Base-by-base conservation (phyloP, 805 yeast genomes). In the Metschnikowia lunata region DNA sequence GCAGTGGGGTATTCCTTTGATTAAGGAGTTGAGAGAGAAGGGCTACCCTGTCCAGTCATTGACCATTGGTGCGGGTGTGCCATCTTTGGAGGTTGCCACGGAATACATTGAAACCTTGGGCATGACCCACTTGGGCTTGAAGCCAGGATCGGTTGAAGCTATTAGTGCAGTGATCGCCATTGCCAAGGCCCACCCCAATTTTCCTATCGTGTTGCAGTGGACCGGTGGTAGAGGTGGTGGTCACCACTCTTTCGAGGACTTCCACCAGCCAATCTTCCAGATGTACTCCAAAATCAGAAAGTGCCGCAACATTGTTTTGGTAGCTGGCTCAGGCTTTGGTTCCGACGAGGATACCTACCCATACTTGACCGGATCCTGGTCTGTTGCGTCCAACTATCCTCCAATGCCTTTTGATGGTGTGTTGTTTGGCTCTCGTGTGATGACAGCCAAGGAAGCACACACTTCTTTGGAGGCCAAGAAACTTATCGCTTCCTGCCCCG, bases 221-320 rank as follows among this genome's bases (percentile, higher is more conserved):
- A 93, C 99, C 48, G 99, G 98, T 79, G 99, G 99, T 69, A 90
- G 99, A 79, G 99, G 97, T 74, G 99, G 99, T 79, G 99, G 99
- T 63, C 99, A 93, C 68, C 99, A 93, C 70, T 91, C 98, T 40
- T 93, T 82, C 62, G 99, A 93, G 77, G 99, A 93, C 73, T 89
- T 91, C 93, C 99, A 93, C 69, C 91, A 90, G 63, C 98, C 99
- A 56, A 79, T 93, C 55, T 73, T 93, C 62, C 96, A 88, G 69
- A 93, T 93, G 91, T 93, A 93, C 71, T 75, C 96, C 55, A 85
- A 85, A 75, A 85, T 93, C 60, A 86, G 99, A 79, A 85, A 88
- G 71, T 84, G 89, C 60, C 62, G 87, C 39, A 93, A 93, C 75
- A 88, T 93, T 57, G 76, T 90, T 45, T 76, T 93, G 58, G 81